Evolutionary conservation across 352 stramenopile genomes (phyloP).

Genomic region (Lagenidium sp.): DNA sequence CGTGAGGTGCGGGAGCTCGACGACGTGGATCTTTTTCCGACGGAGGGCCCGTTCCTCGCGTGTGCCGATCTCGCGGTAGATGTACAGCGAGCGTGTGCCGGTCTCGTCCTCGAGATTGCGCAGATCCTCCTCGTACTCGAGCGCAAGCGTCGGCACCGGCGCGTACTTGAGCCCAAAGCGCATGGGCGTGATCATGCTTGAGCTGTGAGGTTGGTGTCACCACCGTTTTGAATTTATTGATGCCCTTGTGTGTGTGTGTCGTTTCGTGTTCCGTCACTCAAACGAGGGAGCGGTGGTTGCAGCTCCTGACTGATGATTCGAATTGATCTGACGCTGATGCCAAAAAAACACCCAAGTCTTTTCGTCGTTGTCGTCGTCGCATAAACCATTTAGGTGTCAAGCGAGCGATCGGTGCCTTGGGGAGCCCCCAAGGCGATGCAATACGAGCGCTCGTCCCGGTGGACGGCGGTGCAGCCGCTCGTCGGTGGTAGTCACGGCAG

Average conservation of each 20-base stretch:
- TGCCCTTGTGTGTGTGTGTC: constrained; percentile 3
- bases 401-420: no score
- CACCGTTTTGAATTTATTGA: no score
- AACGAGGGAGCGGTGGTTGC: no score
- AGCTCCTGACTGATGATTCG: no score
- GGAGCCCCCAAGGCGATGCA: no score
- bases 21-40: constrained; percentile 59
- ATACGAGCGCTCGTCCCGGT: no score
- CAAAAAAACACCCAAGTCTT: no score
- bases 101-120: constrained; percentile 21
- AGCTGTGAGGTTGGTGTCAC: background rate
- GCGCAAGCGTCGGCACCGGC: constrained; percentile 64
- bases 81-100: constrained; percentile 38
- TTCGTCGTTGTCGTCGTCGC: no score
- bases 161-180: constrained; percentile 80
- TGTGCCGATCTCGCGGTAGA: constrained; percentile 21
- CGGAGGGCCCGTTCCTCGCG: constrained; percentile 1
- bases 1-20: constrained; percentile 63
- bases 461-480: no score
- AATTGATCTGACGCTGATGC: background rate
- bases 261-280: constrained; percentile 6
- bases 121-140: constrained; percentile 75
- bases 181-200: constrained; percentile 59
- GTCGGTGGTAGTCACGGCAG: no score
- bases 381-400: no score